These are phyloP conservation scores for Cyclostephanos invisitatus DNA, from an alignment of 108 stramenopile genomes.

Conservation along the genomic window DNA sequence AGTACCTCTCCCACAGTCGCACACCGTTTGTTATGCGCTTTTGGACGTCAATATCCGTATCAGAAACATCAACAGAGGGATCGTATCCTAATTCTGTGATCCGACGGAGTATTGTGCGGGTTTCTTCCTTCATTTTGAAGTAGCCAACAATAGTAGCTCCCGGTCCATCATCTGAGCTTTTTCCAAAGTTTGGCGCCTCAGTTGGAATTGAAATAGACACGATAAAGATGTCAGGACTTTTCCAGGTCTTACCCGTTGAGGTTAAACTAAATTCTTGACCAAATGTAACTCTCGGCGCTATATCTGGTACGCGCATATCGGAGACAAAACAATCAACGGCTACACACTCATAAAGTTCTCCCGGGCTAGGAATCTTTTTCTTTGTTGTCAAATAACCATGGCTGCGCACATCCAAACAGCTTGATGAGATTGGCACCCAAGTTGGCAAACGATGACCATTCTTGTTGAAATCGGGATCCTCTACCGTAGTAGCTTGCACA, in stretches of 20 bases:
- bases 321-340: constrained; percentile 78
- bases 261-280: constrained; percentile 46
- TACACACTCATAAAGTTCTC: constrained; percentile 69
- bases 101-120: constrained; percentile 72
- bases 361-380: constrained; percentile 73
- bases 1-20: constrained; percentile 80
- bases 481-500: constrained; percentile 54
- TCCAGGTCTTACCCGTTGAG: constrained; percentile 62
- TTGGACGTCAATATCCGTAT: constrained; percentile 50
- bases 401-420: constrained; percentile 58
- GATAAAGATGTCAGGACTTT: constrained; percentile 75
- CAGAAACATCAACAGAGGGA: constrained; percentile 47
- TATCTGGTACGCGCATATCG: constrained; percentile 55
- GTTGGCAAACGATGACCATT: constrained; percentile 62
- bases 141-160: constrained; percentile 75
- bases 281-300: constrained; percentile 67
- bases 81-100: constrained; percentile 78
- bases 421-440: constrained; percentile 55
- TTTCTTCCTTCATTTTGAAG: constrained; percentile 75
- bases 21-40: constrained; percentile 72
- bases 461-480: constrained; percentile 57
- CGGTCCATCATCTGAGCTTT: constrained; percentile 60
- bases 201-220: constrained; percentile 74
- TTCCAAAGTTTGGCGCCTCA: constrained; percentile 73
- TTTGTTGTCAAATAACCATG: constrained; percentile 75